Base-by-base conservation (phyloP, 208 protist genomes). In the Crithidia mellificae region DNA sequence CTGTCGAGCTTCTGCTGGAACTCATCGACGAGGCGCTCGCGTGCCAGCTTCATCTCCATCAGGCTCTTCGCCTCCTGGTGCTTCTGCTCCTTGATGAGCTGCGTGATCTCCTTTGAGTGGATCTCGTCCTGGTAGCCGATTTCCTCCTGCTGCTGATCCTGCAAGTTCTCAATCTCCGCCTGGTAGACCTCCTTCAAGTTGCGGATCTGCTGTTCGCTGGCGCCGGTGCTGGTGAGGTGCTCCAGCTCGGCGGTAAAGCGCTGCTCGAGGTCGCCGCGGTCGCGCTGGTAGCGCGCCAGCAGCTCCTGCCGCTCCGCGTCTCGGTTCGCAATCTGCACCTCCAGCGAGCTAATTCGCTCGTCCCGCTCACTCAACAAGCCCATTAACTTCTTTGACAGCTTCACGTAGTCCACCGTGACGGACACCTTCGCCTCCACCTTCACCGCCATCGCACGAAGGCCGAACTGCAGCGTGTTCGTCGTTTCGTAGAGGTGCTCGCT, bases 401-500 rank as follows among this genome's bases (percentile, higher is more conserved):
- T 92, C 70, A 84, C 64, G 74, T 93, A 96, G 74, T 96, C 83
- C 0, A 93, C 85, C n/a, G 77, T 84, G 5, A 93, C 77, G 12
- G 78, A 79, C 29, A 91, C 64, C 71, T 85, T 91, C n/a, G 91
- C 85, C 46, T 83, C 56, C 12, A 94, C 88, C 72, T 94, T 94
- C 27, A 94, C 87, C 25, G 80, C 85, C 88, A 96, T 96, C 11
- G 88, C 89, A 5, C 84, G 83, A 34, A 91, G 72, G 17, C 91
- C 88, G 72, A 96, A 96, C 68, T 94, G 84, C 11, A 96, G 71
- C 12, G 88, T 80, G 76, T 94, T 94, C 27, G 91, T 90, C 1
- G 91, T 96, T 59, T 93, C 91, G 55, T 94, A 88, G 14, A 93
- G 64, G 55, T 93, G 85, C 65, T 93, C 76, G 63, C 84, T 92